Evolutionary conservation across 805 yeast species (phyloP), one percentile per base, ranked within the genome.

Genomic region (Brettanomyces sp.): DNA sequence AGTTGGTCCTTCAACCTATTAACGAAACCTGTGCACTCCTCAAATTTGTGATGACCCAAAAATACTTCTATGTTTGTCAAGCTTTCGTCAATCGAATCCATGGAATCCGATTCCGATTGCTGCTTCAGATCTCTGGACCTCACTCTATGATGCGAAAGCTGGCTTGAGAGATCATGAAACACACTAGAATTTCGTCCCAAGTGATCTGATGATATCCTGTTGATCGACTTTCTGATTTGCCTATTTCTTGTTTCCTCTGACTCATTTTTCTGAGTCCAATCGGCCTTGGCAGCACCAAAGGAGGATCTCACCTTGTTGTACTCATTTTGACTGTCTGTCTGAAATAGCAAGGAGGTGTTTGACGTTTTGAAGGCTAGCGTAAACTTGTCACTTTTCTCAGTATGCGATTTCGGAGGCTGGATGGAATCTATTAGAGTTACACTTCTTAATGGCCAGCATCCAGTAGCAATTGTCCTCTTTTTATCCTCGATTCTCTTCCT

Each of bases 371-470:
- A 44, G 3, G 53, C 48, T 9, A 58, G 12, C 2, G 58, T 44
- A 13, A 50, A 52, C 2, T 54, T 56, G 12, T 39, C 8, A 23
- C 47, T 47, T 6, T 30, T 11, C 32, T 12, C 35, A 5, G 21
- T 37, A n/a, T 45, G 47, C 2, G 36, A 13, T 4, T 44, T 24
- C 6, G 45, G 51, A 25, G 43, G 39, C n/a, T 43, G 22, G 4
- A 23, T 38, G 14, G 45, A 12, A 4, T 34, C 66, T 9, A 62
- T 51, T 24, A 81, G 59, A 18, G 67, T 67, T 8, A 83, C 76
- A 36, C 82, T 86, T 39, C 76, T 68, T 32, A 89, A 64, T 3
- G 90, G 84, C 83, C 90, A 82, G 63, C 91, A 85, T 53, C 84
- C 83, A 33, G 79, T 80, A 1, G 95, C 91, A 36, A 79, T 77